Conservation (phyloP, 23 red algal genomes). For the Agarophyton chilense region DNA sequence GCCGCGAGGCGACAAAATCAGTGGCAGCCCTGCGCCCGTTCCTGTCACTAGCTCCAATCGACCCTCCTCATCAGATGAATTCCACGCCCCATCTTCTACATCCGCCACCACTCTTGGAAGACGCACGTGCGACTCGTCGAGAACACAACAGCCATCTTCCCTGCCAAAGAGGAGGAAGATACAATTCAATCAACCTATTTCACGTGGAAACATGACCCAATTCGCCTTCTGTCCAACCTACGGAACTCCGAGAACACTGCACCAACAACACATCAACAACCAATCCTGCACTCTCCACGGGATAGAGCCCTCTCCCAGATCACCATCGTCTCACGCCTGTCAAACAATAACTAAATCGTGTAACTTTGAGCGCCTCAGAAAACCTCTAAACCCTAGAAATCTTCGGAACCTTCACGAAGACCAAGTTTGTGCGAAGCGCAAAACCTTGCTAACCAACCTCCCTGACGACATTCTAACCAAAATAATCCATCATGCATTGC, state of each 20-base stretch:
- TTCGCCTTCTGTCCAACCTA: neutral
- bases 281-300: neutral
- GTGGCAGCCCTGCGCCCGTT: neutral
- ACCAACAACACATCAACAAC: neutral
- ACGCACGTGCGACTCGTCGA: slow-evolving; percentile 1
- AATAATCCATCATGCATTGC: slow-evolving; percentile 31
- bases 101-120: neutral
- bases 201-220: neutral
- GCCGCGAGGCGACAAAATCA: neutral
- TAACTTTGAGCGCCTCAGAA: neutral
- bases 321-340: neutral
- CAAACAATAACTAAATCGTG: neutral
- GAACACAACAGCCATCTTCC: neutral
- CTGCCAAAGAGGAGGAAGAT: slow-evolving; percentile 10
- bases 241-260: neutral
- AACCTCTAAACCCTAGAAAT: neutral
- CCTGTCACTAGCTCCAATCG: neutral
- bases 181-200: neutral
- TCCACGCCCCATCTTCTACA: neutral
- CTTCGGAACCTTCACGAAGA: neutral
- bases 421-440: neutral
- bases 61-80: neutral
- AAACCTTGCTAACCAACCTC: slow-evolving; percentile 40
- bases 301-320: neutral
- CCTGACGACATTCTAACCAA: slow-evolving; percentile 61